Evolutionary conservation across 2,329 filamentous ascomycete genomes (phyloP), one percentile per base, ranked within the genome.

Genomic region (Onygenales sp.): DNA sequence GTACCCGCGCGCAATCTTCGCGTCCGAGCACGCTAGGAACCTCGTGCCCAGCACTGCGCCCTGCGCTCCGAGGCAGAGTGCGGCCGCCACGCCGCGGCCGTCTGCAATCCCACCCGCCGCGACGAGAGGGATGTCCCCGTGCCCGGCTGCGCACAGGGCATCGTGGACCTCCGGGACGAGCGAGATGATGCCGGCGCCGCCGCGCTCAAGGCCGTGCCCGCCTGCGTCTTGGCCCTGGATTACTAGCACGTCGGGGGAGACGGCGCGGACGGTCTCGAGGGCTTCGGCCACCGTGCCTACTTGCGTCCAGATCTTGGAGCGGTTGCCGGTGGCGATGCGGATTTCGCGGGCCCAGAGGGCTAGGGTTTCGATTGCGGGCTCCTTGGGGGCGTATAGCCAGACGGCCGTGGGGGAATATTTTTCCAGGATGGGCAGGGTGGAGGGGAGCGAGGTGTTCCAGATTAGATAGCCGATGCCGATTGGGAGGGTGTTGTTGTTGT

Each of bases 1-100:
- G 57, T 82, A 82, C 0, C 77, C 79, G 39, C 65, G 65, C 1
- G 75, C 62, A 31, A 82, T 71, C 33, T 66, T 69, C 2, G 76
- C 73, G 61, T 82, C 78, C 0, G 62, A 58, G 3, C 68, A 63
- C 0, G 81, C 81, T 0, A 87, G 73, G 53, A 85, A 83, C 6
- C 82, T 74, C 0, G 84, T 87, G 0, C 85, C 85, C 71, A 87
- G 74, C 0, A 74, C 79, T 0, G 77, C 73, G 0, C 80, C 84
- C 0, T 69, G 64, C 1, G 79, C 78, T 0, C 80, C 79, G 0
- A 82, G 68, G 1, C 70, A 65, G 10, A 81, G 63, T 2, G 75
- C 74, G 0, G 78, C 77, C 6, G 74, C 75, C 0, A 74, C 67
- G 0, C 77, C 77, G 17, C 77, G 66, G 0, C 77, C 77, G 54